Base-by-base conservation (phyloP, 2,329 filamentous ascomycete genomes). In the Fusarium sp. region DNA sequence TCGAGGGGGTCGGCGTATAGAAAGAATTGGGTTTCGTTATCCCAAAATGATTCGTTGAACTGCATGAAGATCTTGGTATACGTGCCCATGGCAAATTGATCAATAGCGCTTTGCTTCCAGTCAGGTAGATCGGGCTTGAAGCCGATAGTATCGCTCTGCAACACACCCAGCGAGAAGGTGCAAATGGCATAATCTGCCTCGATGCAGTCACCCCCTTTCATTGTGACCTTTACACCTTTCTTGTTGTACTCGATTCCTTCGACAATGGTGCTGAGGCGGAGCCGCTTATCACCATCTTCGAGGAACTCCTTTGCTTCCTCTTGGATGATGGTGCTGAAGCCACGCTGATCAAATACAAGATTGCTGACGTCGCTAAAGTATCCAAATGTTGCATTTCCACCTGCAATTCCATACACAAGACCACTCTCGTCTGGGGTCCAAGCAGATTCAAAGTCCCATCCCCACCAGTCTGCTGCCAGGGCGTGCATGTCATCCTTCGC, bases 41-140 rank as follows among this genome's bases (percentile, higher is more conserved):
- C 80, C 91, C 90, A 92, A 77, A 92, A 93, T 0, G 88, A 86
- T 56, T 89, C 81, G 63, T 89, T 82, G 77, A 92, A 92, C 66
- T 92, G 90, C 63, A 91, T 80, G 78, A 92, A 92, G 64, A 92
- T 87, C 75, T 93, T 93, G 52, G 89, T 92, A 78, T 92, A 93
- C 0, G 89, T 92, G 9, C 87, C 90, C 86, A 92, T 92, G 64
- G 83, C 81, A 75, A 92, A 91, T 37, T 85, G 88, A 5, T 86
- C 84, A 52, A 92, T 90, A 0, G 88, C 86, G 5, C 83, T 83
- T 16, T 84, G 80, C 77, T 93, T 92, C 90, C 89, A 92, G 5
- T 77, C 76, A 0, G 90, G 91, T 0, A 92, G 80, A 8, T 79
- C 69, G 0, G 91, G 90, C 13, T 81, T 74, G 74, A 92, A 93